phyloP scores from a whole-genome alignment of 805 yeast species.

The Ascoidea rubescens region DNA sequence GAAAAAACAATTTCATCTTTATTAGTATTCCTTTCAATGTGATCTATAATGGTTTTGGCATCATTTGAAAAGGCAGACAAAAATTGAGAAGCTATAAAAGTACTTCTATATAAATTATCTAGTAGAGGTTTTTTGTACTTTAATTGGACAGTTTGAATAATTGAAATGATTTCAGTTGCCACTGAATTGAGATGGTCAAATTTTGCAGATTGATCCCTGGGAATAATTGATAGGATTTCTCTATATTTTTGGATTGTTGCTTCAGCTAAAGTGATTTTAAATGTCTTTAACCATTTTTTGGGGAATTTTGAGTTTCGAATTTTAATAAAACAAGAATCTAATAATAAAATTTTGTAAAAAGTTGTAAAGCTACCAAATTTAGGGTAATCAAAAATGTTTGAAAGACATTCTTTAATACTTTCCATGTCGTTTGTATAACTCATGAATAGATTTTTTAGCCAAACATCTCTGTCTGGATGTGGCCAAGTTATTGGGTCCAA shows the following conservation, averaged over 20 bases:
- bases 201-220: conserved; percentile 40
- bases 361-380: conserved; percentile 39
- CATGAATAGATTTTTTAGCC: conserved; percentile 30
- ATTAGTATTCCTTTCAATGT: conserved; percentile 29
- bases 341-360: conserved; percentile 34
- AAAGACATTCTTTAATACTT: conserved; percentile 28
- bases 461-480: conserved; percentile 32
- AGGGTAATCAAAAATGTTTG: conserved; percentile 36
- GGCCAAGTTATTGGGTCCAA: conserved; percentile 23
- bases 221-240: conserved; percentile 32
- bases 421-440: conserved; percentile 33
- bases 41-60: conserved; percentile 33
- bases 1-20: conserved; percentile 27
- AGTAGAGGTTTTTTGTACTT: conserved; percentile 48
- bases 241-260: conserved; percentile 32
- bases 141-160: conserved; percentile 39
- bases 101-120: conserved; percentile 39
- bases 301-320: conserved; percentile 22
- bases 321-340: conserved; percentile 28
- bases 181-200: conserved; percentile 42
- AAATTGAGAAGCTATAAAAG: conserved; percentile 32
- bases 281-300: conserved; percentile 27
- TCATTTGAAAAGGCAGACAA: conserved; percentile 41
- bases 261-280: conserved; percentile 22
- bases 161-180: conserved; percentile 36